phyloP scores from a whole-genome alignment of 2,329 filamentous ascomycete species.

The Rutstroemia sp. region DNA sequence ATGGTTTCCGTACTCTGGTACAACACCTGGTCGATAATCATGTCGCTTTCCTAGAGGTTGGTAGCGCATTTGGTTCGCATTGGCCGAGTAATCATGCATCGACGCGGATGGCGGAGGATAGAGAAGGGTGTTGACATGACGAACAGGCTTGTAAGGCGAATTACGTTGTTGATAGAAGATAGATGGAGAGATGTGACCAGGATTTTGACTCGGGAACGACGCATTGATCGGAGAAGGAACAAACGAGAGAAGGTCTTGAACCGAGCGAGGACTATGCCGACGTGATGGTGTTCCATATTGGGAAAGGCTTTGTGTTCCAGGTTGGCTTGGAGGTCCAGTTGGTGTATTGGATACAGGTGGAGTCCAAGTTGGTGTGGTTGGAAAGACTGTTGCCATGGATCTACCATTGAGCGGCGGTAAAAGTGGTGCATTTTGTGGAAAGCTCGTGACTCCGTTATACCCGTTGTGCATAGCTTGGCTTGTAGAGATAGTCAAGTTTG shows the following conservation, averaged over 20 bases:
- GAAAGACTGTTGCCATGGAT: constrained; percentile 74
- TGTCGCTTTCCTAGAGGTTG: constrained; percentile 66
- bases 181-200: constrained; percentile 61
- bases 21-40: constrained; percentile 61
- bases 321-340: constrained; percentile 14
- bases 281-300: constrained; percentile 28
- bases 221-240: constrained; percentile 32
- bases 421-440: constrained; percentile 22
- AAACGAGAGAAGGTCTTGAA: constrained; percentile 28
- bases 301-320: not conserved
- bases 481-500: constrained; percentile 51
- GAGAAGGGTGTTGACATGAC: constrained; percentile 82
- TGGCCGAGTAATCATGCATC: constrained; percentile 66
- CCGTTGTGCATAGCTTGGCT: constrained; percentile 22
- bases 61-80: constrained; percentile 67
- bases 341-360: constrained; percentile 33
- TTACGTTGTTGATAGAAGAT: constrained; percentile 81
- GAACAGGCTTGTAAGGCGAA: constrained; percentile 88
- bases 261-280: constrained; percentile 27
- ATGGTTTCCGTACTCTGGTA: constrained; percentile 48
- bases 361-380: constrained; percentile 41
- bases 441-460: constrained; percentile 15
- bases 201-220: constrained; percentile 38
- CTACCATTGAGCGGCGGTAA: constrained; percentile 33
- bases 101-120: constrained; percentile 78